Base-by-base conservation (phyloP, 805 yeast genomes). In the Yueomyces sp. region DNA sequence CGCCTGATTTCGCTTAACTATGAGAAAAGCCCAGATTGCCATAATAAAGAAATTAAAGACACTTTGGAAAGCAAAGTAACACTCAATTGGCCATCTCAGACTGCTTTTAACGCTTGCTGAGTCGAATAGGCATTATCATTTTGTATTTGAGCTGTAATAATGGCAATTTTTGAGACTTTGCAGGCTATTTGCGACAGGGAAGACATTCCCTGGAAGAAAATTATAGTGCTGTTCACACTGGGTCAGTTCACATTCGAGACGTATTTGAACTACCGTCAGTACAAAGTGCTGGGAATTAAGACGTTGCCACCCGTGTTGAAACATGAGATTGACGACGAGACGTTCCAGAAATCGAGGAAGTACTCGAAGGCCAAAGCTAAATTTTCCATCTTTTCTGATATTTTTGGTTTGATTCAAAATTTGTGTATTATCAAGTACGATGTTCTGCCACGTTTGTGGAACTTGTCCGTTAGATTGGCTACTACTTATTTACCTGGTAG, bases 331-430 rank as follows among this genome's bases (percentile, higher is more conserved):
- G 78, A 81, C 42, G 70, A 74, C 37, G 83, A 81, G 43, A 84
- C 90, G 5, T 84, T 84, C 52, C 68, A 69, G 45, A 82, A 85
- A 59, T 76, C 94, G 1, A 86, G 84, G 55, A 74, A 71, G 30
- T 92, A 90, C 60, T 77, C 90, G 2, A 66, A 81, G 30, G 84
- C 95, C 12, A 88, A 88, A 61, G 74, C 86, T 43, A 68, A 68
- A 51, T 85, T 86, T 58, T 71, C 80, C 1, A 67, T 85, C 41
- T 61, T 82, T 42, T 61, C 74, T 29, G 73, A 76, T 29, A 51
- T 74, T 11, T 72, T 69, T 54, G 63, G 72, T 3, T 64, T 81
- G 38, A 50, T 73, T 11, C 75, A 80, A 56, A 81, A 80, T 54
- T 54, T 79, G 38, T 70, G 70, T 6, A 65, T 77, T 46, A 68